phyloP scores from a whole-genome alignment of 1,284 basidiomycete genomes.

The Austropuccinia psidii region DNA sequence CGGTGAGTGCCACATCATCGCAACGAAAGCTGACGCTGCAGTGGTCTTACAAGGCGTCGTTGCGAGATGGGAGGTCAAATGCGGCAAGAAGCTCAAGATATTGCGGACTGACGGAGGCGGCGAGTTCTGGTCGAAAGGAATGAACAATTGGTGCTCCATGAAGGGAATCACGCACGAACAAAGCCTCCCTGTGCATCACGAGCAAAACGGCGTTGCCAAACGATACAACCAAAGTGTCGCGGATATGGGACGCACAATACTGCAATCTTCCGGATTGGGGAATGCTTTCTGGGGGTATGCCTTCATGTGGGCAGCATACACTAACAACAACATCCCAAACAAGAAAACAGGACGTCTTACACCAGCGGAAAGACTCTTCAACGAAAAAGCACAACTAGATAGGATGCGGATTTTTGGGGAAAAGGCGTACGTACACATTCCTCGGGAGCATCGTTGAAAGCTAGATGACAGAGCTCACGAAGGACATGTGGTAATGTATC shows the following conservation, averaged over 20 bases:
- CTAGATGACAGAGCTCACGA: neutral
- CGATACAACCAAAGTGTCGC: neutral
- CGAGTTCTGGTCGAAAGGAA: neutral
- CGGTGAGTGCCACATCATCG: neutral
- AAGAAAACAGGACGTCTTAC: neutral
- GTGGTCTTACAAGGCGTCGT: neutral
- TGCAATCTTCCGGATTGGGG: neutral
- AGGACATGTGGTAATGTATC: neutral
- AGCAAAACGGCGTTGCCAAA: neutral
- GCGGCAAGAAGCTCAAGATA: neutral
- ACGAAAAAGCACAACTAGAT: neutral
- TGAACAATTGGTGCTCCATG: neutral
- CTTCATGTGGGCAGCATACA: neutral
- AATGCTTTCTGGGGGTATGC: conserved; percentile 4
- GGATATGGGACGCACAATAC: neutral
- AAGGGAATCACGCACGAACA: neutral
- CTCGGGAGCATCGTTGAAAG: neutral
- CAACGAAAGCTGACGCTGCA: neutral
- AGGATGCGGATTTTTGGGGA: neutral
- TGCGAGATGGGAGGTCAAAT: neutral
- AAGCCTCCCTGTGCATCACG: neutral
- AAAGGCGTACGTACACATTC: neutral
- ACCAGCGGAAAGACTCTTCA: neutral
- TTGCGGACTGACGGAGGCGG: conserved; percentile 10
- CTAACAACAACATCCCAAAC: neutral